Percentiles rank a stretch among this genome's conserved stretches.
These are phyloP conservation scores for Ilex paraguariensis DNA, from an alignment of 305 asterid genomes.

Conservation along the genomic window DNA sequence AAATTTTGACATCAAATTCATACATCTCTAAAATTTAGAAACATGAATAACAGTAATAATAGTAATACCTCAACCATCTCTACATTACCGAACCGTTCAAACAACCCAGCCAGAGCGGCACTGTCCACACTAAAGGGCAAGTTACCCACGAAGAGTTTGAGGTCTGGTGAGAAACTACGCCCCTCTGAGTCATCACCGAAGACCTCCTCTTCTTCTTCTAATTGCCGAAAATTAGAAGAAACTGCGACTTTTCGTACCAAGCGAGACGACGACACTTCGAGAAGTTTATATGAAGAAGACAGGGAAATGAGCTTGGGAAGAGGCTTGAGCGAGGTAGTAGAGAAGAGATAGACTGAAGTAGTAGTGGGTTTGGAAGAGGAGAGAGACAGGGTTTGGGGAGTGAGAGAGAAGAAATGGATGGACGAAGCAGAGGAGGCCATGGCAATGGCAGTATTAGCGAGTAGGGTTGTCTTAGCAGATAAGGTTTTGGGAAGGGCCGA, in stretches of 20 bases:
- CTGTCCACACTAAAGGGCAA: constrained; percentile 74
- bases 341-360: not conserved
- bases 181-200: constrained; percentile 17
- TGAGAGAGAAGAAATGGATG: not conserved
- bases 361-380: not conserved
- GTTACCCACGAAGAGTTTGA: constrained; percentile 76
- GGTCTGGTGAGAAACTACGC: constrained; percentile 45
- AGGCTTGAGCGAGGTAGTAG: not conserved
- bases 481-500: no score
- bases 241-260: constrained; percentile 23
- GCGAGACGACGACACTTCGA: constrained; percentile 9
- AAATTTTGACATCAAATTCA: not conserved
- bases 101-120: constrained; percentile 62
- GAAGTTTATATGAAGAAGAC: not conserved
- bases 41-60: not conserved
- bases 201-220: constrained; percentile 25
- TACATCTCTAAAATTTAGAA: not conserved
- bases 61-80: constrained; percentile 84
- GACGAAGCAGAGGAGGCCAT: not conserved
- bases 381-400: not conserved
- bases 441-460: not conserved
- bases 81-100: constrained; percentile 66
- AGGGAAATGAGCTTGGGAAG: not conserved
- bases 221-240: constrained; percentile 34
- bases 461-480: no score